Percentiles rank a stretch among this genome's conserved stretches.
These are phyloP conservation scores for Prototheca stagnorum DNA, from an alignment of 163 green algal species.

Conservation along the genomic window DNA sequence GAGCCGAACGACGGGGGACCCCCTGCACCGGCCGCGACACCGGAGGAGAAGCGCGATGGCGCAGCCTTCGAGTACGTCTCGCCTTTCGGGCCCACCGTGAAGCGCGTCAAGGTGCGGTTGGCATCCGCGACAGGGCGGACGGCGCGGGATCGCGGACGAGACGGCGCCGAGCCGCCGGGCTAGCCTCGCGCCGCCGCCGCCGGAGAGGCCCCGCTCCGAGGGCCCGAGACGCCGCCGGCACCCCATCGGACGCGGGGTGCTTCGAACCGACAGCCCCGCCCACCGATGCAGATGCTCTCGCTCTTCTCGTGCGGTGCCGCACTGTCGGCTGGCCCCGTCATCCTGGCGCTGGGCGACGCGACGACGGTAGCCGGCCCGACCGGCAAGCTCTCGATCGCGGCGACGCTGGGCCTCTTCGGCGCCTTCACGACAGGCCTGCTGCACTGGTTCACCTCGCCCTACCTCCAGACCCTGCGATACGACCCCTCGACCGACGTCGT, in stretches of 20 bases:
- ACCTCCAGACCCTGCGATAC: conserved; percentile 19
- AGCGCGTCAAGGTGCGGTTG: conserved; percentile 15
- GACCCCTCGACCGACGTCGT: conserved; percentile 7
- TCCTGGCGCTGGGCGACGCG: conserved; percentile 10
- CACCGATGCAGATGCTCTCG: conserved; percentile 28
- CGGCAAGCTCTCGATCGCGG: conserved; percentile 16
- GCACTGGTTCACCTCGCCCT: conserved; percentile 47
- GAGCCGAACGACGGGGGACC: no score
- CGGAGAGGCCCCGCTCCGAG: no score
- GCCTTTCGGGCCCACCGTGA: conserved; percentile 8
- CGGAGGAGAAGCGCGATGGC: no score
- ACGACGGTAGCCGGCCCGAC: conserved; percentile 5
- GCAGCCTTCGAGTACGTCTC: conserved; percentile 9
- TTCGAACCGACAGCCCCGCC: no score
- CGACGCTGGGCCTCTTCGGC: conserved; percentile 26
- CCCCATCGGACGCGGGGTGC: no score
- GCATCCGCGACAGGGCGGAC: no score
- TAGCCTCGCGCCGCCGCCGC: no score
- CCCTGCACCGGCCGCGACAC: no score
- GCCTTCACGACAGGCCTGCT: conserved; percentile 37
- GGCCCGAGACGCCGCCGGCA: no score
- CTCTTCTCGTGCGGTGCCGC: conserved; percentile 24
- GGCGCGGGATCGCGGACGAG: no score
- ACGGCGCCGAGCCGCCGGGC: no score
- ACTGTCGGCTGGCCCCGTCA: conserved; percentile 17